A percentile compares a stretch with the other conserved stretches of the same genome.
Conservation (phyloP, 257 asterid species). For the Primulina eburnea region DNA sequence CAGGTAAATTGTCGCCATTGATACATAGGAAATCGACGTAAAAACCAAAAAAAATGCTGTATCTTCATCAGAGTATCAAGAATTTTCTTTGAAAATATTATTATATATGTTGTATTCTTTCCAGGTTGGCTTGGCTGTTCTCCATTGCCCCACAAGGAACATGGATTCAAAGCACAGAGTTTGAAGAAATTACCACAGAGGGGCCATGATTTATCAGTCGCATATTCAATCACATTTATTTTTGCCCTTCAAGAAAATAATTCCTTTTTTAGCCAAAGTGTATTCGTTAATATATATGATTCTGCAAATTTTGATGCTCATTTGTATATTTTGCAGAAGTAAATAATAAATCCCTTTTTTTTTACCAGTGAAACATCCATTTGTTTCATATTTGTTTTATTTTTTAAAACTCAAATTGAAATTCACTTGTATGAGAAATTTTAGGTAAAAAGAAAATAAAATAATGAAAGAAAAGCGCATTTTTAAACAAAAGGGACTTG, state of each 20-base stretch:
- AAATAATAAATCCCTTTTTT: no score
- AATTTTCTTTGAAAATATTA: conserved; percentile 9
- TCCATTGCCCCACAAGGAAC: conserved; percentile 29
- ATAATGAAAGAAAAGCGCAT: no score
- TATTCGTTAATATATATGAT: no score
- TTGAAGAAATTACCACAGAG: not conserved
- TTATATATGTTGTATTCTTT: conserved; percentile 21
- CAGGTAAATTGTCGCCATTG: conserved; percentile 40
- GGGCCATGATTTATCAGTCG: not conserved
- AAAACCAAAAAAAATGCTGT: not conserved
- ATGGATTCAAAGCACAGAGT: conserved; percentile 13
- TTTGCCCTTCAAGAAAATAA: not conserved
- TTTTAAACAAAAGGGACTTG: no score
- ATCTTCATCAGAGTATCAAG: conserved; percentile 27
- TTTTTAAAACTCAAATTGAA: no score
- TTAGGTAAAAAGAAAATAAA: no score
- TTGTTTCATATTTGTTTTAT: no score
- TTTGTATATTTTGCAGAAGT: no score
- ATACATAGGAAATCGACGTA: conserved; percentile 17
- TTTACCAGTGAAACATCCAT: no score
- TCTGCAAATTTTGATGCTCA: no score
- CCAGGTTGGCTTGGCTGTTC: conserved; percentile 52
- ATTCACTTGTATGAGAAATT: no score
- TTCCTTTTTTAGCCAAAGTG: no score
- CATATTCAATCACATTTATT: not conserved